Evolutionary conservation across 106 monocot genomes (phyloP), one percentile per base, ranked within the genome.

Genomic region (Alisma plantagoaquatica): DNA sequence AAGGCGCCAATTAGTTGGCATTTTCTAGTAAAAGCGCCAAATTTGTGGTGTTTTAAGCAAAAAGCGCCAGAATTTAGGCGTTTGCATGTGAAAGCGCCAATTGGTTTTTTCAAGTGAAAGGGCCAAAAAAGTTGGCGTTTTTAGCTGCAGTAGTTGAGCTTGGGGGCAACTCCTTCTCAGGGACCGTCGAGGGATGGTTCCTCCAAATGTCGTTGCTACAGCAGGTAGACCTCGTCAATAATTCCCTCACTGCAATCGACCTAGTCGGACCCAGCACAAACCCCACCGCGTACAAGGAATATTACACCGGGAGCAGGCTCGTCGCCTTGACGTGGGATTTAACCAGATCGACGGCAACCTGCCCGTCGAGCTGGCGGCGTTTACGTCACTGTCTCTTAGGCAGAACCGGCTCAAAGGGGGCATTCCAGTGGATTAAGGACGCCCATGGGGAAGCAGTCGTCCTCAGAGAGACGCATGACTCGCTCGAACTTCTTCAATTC

Each of bases 261-360:
- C 67, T 68, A 8, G 45, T 32, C 41, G 48, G 35, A 20, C n/a
- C n/a, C n/a, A n/a, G n/a, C n/a, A n/a, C n/a, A n/a, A n/a, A n/a
- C n/a, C n/a, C n/a, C n/a, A n/a, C n/a, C n/a, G n/a, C n/a, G n/a
- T n/a, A n/a, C n/a, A n/a, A n/a, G n/a, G n/a, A n/a, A n/a, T n/a
- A n/a, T n/a, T 27, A 43, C 63, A 10, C 1, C 41, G 12, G 33
- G 2, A 5, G 64, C 26, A 19, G 33, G 48, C 61, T 86, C 4
- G 81, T 77, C 26, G 86, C 86, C 21, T 20, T 81, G 81, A 86
- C 42, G 4, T 86, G 27, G 71, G 74, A 14, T 81, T 68, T n/a
- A 86, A 86, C 26, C 16, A 20, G 26, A 71, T 86, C 4, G 64
- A 49, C 21, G 86, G 86, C 11, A 26, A n/a, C 27, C 31, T 86